Conservation (phyloP, 441 rosid species). For the Erodium trifolium region DNA sequence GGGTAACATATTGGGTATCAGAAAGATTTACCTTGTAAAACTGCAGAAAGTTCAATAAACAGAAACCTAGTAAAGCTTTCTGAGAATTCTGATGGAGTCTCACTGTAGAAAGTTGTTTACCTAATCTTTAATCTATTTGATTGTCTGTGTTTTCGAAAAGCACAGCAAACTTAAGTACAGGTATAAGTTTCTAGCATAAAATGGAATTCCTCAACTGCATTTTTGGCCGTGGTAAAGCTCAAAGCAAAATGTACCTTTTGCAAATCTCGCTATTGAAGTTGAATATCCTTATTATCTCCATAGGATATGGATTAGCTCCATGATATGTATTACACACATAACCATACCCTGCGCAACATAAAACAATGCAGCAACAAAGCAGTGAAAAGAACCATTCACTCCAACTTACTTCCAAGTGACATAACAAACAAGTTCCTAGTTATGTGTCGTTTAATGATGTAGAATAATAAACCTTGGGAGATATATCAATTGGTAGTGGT, state of each 20-base stretch:
- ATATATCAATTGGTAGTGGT: too few species aligned
- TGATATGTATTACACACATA: slow-evolving; percentile 56
- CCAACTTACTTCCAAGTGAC: background rate
- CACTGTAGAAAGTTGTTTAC: background rate
- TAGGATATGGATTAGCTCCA: slow-evolving; percentile 44
- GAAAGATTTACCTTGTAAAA: background rate
- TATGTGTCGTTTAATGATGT: background rate
- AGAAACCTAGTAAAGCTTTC: background rate
- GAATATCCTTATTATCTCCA: slow-evolving; percentile 81
- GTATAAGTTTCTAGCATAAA: background rate
- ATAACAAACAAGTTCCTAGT: background rate
- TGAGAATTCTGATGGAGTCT: background rate
- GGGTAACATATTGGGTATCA: background rate
- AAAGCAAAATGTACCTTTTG: slow-evolving; percentile 45
- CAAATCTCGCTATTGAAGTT: slow-evolving; percentile 59
- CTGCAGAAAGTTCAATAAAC: background rate
- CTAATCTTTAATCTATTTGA: background rate
- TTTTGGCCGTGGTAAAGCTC: slow-evolving; percentile 9
- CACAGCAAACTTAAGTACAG: background rate
- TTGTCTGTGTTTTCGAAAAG: background rate
- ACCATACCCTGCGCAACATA: slow-evolving; percentile 51
- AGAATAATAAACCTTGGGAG: too few species aligned
- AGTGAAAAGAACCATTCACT: background rate
- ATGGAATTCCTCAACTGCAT: background rate
- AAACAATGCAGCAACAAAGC: background rate